Conservation (phyloP, 164 flowering plant species). For the Sextonia rubra region DNA sequence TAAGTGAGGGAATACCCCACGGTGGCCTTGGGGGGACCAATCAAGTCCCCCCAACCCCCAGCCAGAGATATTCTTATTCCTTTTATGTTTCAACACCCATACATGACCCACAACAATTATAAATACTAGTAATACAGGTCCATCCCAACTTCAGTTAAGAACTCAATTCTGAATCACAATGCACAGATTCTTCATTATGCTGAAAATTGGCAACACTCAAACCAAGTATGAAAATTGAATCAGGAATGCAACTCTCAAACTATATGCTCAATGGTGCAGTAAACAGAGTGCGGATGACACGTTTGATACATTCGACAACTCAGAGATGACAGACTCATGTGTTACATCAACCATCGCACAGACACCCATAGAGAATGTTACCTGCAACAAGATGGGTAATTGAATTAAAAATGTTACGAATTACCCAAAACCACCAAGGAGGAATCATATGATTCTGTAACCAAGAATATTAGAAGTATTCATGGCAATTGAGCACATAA, state of each 20-base stretch:
- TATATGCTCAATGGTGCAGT: conserved; percentile 82
- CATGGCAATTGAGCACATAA: not conserved
- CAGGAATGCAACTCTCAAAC: conserved; percentile 30
- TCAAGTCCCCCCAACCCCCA: conserved; percentile 99
- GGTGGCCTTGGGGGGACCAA: too few relatives aligned
- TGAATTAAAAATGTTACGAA: not conserved
- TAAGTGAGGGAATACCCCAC: too few relatives aligned
- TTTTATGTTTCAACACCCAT: too few relatives aligned
- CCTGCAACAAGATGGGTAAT: conserved; percentile 40
- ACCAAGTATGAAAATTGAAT: conserved; percentile 1
- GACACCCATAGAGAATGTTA: conserved; percentile 81
- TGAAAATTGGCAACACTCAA: conserved; percentile 26
- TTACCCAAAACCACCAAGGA: not conserved
- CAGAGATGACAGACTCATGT: conserved; percentile 74
- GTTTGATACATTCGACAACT: conserved; percentile 64
- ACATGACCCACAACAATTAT: too few relatives aligned
- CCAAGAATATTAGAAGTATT: not conserved
- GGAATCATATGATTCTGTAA: not conserved
- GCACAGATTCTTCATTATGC: conserved; percentile 91
- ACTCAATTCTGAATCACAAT: conserved; percentile 63
- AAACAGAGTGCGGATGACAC: conserved; percentile 74
- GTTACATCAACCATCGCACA: conserved; percentile 81
- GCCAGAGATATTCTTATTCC: too few relatives aligned
- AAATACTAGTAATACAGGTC: too few relatives aligned
- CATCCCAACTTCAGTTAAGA: conserved; percentile 55